These are phyloP conservation scores for Xylaria digitata DNA, from an alignment of 2,329 filamentous ascomycete species.

Conservation along the genomic window DNA sequence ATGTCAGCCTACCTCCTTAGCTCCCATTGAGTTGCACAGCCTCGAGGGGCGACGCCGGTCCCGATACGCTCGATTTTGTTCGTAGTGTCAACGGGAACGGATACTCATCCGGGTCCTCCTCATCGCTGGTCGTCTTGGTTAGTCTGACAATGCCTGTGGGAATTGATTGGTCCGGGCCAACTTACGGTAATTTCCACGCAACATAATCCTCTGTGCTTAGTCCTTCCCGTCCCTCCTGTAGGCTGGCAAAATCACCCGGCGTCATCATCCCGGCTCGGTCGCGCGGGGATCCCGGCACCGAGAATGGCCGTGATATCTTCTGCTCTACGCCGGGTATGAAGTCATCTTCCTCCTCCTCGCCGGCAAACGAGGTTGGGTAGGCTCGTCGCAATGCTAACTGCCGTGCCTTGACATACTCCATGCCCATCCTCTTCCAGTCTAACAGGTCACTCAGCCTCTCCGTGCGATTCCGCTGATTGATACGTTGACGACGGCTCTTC, in stretches of 20 bases:
- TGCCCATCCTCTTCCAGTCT: constrained; percentile 99
- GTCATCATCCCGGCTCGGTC: constrained; percentile 98
- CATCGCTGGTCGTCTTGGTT: constrained; percentile 70
- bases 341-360: constrained; percentile 84
- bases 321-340: constrained; percentile 93
- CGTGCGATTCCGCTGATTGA: constrained; percentile 98
- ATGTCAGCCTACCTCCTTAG: constrained; percentile 39
- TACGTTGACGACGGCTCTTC: constrained; percentile 95
- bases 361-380: constrained; percentile 86
- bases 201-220: constrained; percentile 97
- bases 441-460: constrained; percentile 94
- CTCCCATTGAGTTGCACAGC: constrained; percentile 56
- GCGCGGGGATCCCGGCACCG: constrained; percentile 90
- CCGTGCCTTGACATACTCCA: constrained; percentile 98
- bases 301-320: constrained; percentile 95
- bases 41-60: constrained; percentile 56
- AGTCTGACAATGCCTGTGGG: constrained; percentile 40
- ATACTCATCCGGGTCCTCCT: constrained; percentile 87
- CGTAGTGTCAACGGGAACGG: constrained; percentile 69
- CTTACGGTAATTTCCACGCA: constrained; percentile 97
- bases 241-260: constrained; percentile 93
- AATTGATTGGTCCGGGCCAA: constrained; percentile 49
- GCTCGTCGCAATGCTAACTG: constrained; percentile 91
- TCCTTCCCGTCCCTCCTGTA: constrained; percentile 94
- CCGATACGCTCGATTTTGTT: constrained; percentile 54